phyloP scores from a whole-genome alignment of 2,329 filamentous ascomycete species.

The Diplodia seriata region DNA sequence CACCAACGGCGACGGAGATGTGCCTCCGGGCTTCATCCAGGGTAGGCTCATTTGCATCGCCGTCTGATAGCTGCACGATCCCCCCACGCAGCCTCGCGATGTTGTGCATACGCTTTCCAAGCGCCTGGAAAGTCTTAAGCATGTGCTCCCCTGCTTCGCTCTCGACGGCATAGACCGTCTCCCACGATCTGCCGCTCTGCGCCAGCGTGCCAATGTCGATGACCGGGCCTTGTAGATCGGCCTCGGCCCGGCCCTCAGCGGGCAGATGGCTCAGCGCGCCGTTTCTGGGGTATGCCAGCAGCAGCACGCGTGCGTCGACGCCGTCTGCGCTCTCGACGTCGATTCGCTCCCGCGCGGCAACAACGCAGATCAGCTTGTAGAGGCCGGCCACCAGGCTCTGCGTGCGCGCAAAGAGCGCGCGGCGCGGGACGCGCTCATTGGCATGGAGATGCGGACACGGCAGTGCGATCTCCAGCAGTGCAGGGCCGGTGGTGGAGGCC shows the following conservation, averaged over 20 bases:
- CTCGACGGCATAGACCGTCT: slow-evolving; percentile 68
- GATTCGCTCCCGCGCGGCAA: slow-evolving; percentile 70
- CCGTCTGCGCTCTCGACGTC: slow-evolving; percentile 71
- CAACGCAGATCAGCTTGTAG: slow-evolving; percentile 77
- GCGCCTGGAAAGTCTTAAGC: slow-evolving; percentile 54
- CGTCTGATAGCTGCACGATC: slow-evolving; percentile 41
- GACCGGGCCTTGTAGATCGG: slow-evolving; percentile 56
- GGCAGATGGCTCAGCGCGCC: slow-evolving; percentile 40
- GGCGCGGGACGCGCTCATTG: slow-evolving; percentile 57
- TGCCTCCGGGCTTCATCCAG: slow-evolving; percentile 50
- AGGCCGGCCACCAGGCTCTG: slow-evolving; percentile 77
- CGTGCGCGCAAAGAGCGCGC: slow-evolving; percentile 68
- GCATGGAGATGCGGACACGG: slow-evolving; percentile 67
- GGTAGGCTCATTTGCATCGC: slow-evolving; percentile 24
- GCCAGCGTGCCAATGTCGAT: slow-evolving; percentile 58
- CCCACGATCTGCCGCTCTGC: slow-evolving; percentile 64
- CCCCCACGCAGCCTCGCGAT: slow-evolving; percentile 48
- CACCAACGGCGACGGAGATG: slow-evolving; percentile 78
- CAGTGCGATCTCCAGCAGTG: slow-evolving; percentile 66
- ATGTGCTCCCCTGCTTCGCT: slow-evolving; percentile 69
- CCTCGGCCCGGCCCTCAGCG: slow-evolving; percentile 39
- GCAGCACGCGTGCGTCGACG: slow-evolving; percentile 76
- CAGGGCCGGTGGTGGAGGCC: slow-evolving; percentile 45
- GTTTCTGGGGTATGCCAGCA: slow-evolving; percentile 67
- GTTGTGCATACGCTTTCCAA: slow-evolving; percentile 42